Conservation (phyloP, 345 rosid species). For the Abelmoschus esculentus region DNA sequence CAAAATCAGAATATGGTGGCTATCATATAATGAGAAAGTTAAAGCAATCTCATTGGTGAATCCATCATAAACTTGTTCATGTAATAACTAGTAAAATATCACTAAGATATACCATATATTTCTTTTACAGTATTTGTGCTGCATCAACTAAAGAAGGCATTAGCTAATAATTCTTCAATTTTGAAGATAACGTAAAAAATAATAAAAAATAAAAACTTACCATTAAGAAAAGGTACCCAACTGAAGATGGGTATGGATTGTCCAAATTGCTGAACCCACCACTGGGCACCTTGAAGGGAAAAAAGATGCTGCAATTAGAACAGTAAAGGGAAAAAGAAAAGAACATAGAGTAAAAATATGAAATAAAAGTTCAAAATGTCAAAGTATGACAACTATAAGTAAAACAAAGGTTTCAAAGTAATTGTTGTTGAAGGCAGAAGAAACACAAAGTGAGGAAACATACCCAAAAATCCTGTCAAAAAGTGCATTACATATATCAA, state of each 20-base stretch:
- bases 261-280: constrained; percentile 80
- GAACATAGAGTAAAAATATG: background rate
- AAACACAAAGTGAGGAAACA: constrained; percentile 14
- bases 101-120: background rate
- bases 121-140: background rate
- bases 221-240: constrained; percentile 72
- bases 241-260: constrained; percentile 53
- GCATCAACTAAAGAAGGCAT: background rate
- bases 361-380: background rate
- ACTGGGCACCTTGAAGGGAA: constrained; percentile 63
- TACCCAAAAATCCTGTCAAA: constrained; percentile 84
- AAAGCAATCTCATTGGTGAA: background rate
- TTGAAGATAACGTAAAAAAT: background rate
- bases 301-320: background rate
- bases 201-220: constrained; percentile 28
- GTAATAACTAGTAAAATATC: background rate
- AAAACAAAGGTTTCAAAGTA: background rate
- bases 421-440: too few species aligned
- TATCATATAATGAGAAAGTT: background rate
- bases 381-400: background rate
- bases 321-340: background rate
- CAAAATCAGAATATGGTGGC: background rate
- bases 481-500: constrained; percentile 69
- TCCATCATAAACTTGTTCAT: background rate
- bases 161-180: background rate